A percentile compares a stretch with the other conserved stretches of the same genome.
These are phyloP conservation scores for Exophiala oligosperma DNA, from an alignment of 2,329 filamentous ascomycete genomes.

Conservation along the genomic window DNA sequence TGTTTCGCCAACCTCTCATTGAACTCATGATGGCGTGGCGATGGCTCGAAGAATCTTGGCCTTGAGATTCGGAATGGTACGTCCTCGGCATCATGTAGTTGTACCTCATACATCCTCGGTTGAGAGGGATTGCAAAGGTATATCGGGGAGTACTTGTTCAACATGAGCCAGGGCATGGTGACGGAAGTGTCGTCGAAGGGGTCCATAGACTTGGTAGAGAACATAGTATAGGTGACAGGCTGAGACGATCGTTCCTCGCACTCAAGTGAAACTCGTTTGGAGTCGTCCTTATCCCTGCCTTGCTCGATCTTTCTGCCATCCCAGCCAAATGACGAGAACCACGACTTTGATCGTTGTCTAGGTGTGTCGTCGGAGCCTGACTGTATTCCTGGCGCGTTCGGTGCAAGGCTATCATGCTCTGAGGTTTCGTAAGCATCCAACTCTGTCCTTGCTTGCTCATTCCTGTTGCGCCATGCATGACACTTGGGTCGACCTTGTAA, in stretches of 20 bases:
- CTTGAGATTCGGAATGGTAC: slow-evolving; percentile 21
- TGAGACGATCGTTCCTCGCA: neutral
- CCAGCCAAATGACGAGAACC: slow-evolving; percentile 22
- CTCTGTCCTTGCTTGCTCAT: slow-evolving; percentile 20
- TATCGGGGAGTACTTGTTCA: slow-evolving; percentile 57
- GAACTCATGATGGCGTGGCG: slow-evolving; percentile 29
- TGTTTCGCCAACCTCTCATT: slow-evolving; percentile 37
- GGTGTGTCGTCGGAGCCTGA: neutral
- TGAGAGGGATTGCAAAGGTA: slow-evolving; percentile 25
- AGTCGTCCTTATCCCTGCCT: neutral
- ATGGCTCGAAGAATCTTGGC: slow-evolving; percentile 21
- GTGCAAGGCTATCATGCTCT: neutral
- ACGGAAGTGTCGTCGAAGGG: slow-evolving; percentile 38
- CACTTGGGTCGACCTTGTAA: slow-evolving; percentile 12
- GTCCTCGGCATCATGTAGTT: slow-evolving; percentile 20
- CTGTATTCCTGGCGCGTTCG: slow-evolving; percentile 5
- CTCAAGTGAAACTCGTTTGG: neutral
- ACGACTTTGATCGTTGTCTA: slow-evolving; percentile 7
- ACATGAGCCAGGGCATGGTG: slow-evolving; percentile 42
- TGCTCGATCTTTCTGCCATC: slow-evolving; percentile 17
- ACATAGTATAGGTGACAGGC: slow-evolving; percentile 17
- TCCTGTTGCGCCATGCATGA: slow-evolving; percentile 18
- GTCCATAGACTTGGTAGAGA: slow-evolving; percentile 24
- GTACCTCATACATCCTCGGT: slow-evolving; percentile 21
- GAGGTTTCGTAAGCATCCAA: slow-evolving; percentile 19